phyloP scores from a whole-genome alignment of 371 early-diverging fungal genomes.

The Mucor indicus region DNA sequence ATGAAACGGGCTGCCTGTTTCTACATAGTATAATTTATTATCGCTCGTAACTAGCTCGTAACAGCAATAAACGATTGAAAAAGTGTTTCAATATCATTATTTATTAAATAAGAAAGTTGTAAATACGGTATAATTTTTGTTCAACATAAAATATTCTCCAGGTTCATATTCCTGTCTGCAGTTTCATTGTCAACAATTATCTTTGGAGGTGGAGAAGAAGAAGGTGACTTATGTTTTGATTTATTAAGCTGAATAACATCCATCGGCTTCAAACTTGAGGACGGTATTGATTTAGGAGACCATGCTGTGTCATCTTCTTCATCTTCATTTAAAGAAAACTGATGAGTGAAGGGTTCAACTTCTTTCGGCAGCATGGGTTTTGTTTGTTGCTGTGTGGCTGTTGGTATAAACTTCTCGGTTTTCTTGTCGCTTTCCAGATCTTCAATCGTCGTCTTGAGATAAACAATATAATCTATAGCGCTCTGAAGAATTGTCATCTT shows the following conservation, averaged over 20 bases:
- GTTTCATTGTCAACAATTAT: neutral
- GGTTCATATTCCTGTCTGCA: conserved; percentile 14
- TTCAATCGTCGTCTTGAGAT: conserved; percentile 28
- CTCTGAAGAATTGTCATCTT: conserved; percentile 71
- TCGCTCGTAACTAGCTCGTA: no score
- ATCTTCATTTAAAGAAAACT: conserved; percentile 21
- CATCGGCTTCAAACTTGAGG: conserved; percentile 15
- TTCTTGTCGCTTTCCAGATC: neutral
- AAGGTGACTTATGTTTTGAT: neutral
- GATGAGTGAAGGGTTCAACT: conserved; percentile 34
- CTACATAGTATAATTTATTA: no score
- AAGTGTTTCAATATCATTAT: no score
- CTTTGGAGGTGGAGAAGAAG: neutral
- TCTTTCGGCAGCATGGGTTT: conserved; percentile 38
- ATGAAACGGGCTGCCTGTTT: no score
- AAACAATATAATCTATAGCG: conserved; percentile 71
- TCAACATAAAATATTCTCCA: conserved; percentile 22
- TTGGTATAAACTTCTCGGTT: neutral
- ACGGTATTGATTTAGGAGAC: conserved; percentile 2
- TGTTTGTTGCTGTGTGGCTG: conserved; percentile 1
- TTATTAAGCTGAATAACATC: conserved; percentile 3
- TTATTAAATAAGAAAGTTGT: no score
- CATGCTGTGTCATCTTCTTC: conserved; percentile 15
- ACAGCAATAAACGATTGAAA: no score
- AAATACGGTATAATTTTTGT: no score